phyloP scores from a whole-genome alignment of 371 early-diverging fungal species.

The Chytridium lagenaria region DNA sequence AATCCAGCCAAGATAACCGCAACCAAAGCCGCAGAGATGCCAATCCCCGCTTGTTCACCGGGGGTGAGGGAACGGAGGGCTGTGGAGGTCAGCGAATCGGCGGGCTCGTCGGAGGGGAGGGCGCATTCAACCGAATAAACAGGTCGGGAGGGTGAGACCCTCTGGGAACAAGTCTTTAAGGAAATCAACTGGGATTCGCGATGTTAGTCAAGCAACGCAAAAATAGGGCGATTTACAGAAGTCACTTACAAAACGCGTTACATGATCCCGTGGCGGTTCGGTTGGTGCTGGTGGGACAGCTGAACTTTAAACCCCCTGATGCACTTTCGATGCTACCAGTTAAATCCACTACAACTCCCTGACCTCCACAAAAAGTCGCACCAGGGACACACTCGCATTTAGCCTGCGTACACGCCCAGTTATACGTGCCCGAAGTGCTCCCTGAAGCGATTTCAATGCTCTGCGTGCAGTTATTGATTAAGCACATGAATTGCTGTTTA shows the following conservation, averaged over 20 bases:
- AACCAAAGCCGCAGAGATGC: conserved; percentile 29
- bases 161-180: conserved; percentile 61
- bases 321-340: conserved; percentile 52
- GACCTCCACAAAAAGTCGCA: conserved; percentile 67
- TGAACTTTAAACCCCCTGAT: conserved; percentile 55
- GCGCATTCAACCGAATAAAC: conserved; percentile 69
- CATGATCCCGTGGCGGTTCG: too few species aligned
- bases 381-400: conserved; percentile 63
- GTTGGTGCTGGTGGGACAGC: too few species aligned
- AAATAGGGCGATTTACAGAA: too few species aligned
- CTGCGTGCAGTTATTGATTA: conserved; percentile 60
- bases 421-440: conserved; percentile 8
- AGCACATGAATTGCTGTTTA: conserved; percentile 65
- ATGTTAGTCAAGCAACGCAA: too few species aligned
- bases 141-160: conserved; percentile 58
- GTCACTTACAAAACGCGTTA: too few species aligned
- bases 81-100: conserved; percentile 11
- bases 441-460: conserved; percentile 48
- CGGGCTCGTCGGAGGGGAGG: conserved; percentile 33
- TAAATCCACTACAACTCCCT: conserved; percentile 51
- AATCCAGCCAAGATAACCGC: conserved; percentile 16
- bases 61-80: conserved; percentile 13
- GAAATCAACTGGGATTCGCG: conserved; percentile 59
- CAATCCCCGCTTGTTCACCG: conserved; percentile 49
- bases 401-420: conserved; percentile 51